Base-by-base conservation (phyloP, 805 yeast species). In the Candida cerambycidarum region DNA sequence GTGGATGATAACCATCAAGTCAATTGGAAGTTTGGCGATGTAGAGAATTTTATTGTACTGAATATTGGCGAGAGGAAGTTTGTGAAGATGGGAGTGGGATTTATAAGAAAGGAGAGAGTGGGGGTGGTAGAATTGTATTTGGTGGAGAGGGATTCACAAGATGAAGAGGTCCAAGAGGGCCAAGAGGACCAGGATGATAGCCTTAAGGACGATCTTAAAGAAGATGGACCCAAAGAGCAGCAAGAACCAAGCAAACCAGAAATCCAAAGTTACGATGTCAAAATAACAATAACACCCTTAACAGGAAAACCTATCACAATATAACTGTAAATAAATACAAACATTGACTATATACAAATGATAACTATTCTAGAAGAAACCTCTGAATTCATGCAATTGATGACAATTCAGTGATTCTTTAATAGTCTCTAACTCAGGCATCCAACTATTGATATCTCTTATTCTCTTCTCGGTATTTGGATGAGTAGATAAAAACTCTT, bases 401-500 rank as follows among this genome's bases (percentile, higher is more conserved):
- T 47, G 41, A 32, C 53, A 50, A 16, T 45, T 42, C 18, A 47
- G 39, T 11, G 32, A 27, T 24, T 73, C 80, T 41, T 67, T 55
- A 25, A 75, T 57, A 11, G 52, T 62, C 29, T 73, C 73, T 33
- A 84, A 78, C 38, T 73, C 75, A 0, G 84, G 83, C 62, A 82
- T 58, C 92, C 96, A 87, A 34, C 69, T 58, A 14, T 62, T 52
- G 65, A 93, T 83, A 47, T 85, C 84, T 21, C 71, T 65, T 19
- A 86, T 82, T 58, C 99, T 77, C 43, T 75, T 77, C n/a, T 65
- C 67, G 14, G 89, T 83, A 13, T 89, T 82, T 1, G 99, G 99
- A 65, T 93, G 99, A 0, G 98, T 89, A 13, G 89, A 80, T 42
- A 92, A 61, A 55, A 62, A 89, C 71, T 89, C 89, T 12, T 82